Evolutionary conservation across 2,329 filamentous ascomycete genomes (phyloP), one percentile per base, ranked within the genome.

Genomic region (Hirsutella thompsonii): DNA sequence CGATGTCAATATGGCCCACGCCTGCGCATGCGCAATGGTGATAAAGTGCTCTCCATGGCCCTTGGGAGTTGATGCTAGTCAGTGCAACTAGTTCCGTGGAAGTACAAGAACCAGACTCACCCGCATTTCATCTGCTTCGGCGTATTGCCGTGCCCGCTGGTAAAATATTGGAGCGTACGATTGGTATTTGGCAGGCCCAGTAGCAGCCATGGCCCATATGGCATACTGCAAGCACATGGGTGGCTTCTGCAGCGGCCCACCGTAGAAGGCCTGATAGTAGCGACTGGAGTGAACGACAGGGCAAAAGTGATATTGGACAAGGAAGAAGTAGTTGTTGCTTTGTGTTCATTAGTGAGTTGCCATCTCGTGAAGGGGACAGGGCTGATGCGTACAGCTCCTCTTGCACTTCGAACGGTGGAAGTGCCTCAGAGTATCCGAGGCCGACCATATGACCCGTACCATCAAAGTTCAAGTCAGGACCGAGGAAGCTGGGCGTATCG

Each of bases 171-270:
- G 79, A 45, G 87, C 78, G 32, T 87, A 74, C 8, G 66, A 64
- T 8, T 72, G 67, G 53, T 93, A 93, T 53, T 86, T 86, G 33
- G 83, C 72, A 26, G 80, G 76, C 1, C 80, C 68, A 13, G 76
- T 74, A 5, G 87, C 78, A 8, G 85, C 85, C 50, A 85, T 66
- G n/a, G 80, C 75, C 87, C 88, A 94, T 56, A 95, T 85, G 20
- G 80, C 81, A 59, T 95, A 95, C 52, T 89, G 76, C 34, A 95
- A 63, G 52, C 78, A 85, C 54, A 93, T 76, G 1, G 89, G 84
- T 2, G 90, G 89, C 42, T 85, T 80, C 68, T 81, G 76, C 43
- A 83, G 73, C 1, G 84, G 79, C 3, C 80, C 70, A 2, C 68
- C 68, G 52, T 89, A 81, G 61, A 92, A 81, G 3, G 82, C 74